phyloP scores from a whole-genome alignment of 345 rosid genomes.

The Salix purpurea region DNA sequence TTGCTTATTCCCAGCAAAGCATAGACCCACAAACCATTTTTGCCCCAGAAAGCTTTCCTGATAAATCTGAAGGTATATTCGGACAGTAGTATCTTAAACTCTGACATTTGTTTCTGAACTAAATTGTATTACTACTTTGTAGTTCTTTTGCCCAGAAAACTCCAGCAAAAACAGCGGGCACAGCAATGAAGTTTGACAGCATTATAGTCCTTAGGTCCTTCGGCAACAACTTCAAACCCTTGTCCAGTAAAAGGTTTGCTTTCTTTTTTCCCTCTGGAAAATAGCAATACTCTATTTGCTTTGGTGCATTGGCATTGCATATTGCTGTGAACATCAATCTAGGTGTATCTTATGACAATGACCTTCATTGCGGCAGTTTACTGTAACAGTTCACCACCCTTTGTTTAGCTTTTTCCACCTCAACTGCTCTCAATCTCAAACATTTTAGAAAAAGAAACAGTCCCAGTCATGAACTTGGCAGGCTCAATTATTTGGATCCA shows the following conservation, averaged over 20 bases:
- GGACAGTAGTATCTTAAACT: background rate
- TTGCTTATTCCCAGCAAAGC: constrained; percentile 43
- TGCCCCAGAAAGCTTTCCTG: constrained; percentile 45
- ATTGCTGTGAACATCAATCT: background rate
- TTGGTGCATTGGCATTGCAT: background rate
- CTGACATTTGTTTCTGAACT: constrained; percentile 7
- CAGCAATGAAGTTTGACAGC: background rate
- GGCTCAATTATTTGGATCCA: background rate
- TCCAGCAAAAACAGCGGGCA: constrained; percentile 22
- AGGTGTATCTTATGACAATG: background rate
- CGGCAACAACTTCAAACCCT: background rate
- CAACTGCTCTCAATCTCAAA: background rate
- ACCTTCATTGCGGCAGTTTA: background rate
- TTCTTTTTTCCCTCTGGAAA: background rate
- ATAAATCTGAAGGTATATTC: constrained; percentile 50
- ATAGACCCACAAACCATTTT: constrained; percentile 48
- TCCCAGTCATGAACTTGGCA: background rate
- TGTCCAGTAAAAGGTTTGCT: background rate
- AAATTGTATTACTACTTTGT: constrained; percentile 1
- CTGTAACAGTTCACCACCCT: background rate
- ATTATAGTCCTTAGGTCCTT: background rate
- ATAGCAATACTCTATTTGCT: background rate
- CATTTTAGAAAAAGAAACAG: background rate
- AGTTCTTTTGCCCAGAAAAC: constrained; percentile 51
- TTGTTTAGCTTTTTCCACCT: background rate